A percentile compares a stretch with the other conserved stretches of the same genome.
Conservation (phyloP, 1,284 basidiomycete species). For the Pholiota adiposa region DNA sequence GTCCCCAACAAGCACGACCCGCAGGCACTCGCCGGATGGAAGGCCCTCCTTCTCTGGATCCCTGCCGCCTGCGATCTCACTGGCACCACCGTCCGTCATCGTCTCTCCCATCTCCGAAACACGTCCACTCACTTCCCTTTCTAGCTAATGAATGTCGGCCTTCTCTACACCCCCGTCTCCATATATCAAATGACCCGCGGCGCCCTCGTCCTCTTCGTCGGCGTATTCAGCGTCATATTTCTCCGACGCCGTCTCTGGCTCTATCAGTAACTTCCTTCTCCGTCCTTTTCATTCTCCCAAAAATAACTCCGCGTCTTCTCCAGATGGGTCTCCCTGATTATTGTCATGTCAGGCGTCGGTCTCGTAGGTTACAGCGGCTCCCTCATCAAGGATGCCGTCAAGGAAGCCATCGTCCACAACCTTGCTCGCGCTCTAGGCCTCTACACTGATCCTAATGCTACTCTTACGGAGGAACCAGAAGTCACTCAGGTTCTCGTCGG, state of each 20-base stretch:
- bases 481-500: conserved; percentile 71
- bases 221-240: conserved; percentile 91
- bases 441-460: conserved; percentile 26
- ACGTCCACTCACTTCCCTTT: background rate
- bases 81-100: conserved; percentile 76
- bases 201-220: conserved; percentile 96
- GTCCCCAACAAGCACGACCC: conserved; percentile 49
- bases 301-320: conserved; percentile 17
- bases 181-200: conserved; percentile 99
- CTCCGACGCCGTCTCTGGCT: conserved; percentile 80
- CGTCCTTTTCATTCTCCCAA: conserved; percentile 17
- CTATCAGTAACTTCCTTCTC: conserved; percentile 65
- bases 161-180: conserved; percentile 95
- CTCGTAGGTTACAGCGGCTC: conserved; percentile 94
- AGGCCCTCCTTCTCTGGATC: conserved; percentile 79
- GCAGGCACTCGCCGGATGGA: conserved; percentile 66
- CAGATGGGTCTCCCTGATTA: conserved; percentile 90
- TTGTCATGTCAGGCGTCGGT: conserved; percentile 90
- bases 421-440: conserved; percentile 31
- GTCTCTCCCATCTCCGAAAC: conserved; percentile 3
- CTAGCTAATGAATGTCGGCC: conserved; percentile 92
- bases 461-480: conserved; percentile 56
- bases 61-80: conserved; percentile 90
- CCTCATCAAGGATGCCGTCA: conserved; percentile 75
- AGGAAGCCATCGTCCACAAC: conserved; percentile 43